phyloP scores from a whole-genome alignment of 2,329 filamentous ascomycete genomes.

The Ilyonectria sp. region DNA sequence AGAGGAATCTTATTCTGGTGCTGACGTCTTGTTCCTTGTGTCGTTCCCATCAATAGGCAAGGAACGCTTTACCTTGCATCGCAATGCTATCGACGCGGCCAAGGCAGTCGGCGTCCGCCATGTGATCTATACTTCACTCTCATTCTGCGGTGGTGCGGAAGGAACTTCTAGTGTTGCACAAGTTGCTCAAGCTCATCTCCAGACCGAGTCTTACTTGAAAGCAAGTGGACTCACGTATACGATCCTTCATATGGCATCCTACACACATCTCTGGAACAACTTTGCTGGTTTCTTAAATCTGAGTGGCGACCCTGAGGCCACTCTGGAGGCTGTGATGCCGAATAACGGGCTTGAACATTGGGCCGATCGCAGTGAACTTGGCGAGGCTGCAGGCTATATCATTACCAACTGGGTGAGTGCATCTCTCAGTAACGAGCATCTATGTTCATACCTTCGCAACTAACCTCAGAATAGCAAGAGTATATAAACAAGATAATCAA shows the following conservation, averaged over 20 bases:
- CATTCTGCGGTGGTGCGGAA: background rate
- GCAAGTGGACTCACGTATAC: constrained; percentile 3
- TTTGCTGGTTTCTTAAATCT: constrained; percentile 6
- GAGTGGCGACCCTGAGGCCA: constrained; percentile 1
- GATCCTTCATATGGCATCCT: constrained; percentile 1
- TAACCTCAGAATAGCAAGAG: constrained; percentile 6
- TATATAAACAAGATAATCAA: constrained; percentile 6
- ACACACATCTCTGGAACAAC: constrained; percentile 3
- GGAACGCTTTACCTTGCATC: constrained; percentile 5
- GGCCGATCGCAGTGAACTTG: constrained; percentile 9
- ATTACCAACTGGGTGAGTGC: constrained; percentile 6
- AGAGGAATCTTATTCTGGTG: constrained; percentile 4
- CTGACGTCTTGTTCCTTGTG: constrained; percentile 5
- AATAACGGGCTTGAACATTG: constrained; percentile 8
- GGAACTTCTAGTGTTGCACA: background rate
- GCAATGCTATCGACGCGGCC: constrained; percentile 1
- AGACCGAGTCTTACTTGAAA: constrained; percentile 1
- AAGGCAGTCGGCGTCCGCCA: background rate
- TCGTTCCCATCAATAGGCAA: background rate
- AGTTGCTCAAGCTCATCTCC: constrained; percentile 2
- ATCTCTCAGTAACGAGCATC: background rate
- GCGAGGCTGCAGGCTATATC: constrained; percentile 1
- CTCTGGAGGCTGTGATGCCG: constrained; percentile 6
- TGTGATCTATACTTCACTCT: constrained; percentile 2
- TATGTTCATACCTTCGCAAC: background rate